Base-by-base conservation (phyloP, 768 basidiomycete genomes). In the Tulasnella sp. region DNA sequence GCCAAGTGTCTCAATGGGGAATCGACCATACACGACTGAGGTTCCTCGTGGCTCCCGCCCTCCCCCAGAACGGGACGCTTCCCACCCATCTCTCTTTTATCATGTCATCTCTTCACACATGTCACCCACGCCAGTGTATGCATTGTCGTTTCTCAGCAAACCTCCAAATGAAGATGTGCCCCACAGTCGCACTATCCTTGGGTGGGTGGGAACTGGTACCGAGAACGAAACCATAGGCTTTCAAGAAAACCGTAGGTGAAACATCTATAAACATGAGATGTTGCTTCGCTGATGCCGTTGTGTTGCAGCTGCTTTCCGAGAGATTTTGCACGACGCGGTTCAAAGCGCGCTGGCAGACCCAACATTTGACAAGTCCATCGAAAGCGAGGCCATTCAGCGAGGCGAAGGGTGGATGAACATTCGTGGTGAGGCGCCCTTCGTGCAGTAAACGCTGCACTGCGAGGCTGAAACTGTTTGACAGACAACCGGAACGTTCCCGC, bases 331-430 rank as follows among this genome's bases (percentile, higher is more conserved):
- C 62, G 68, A 77, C 51, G 77, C 77, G 8, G 70, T 88, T 14
- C 73, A 74, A 49, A 67, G 70, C 23, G 80, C 74, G 17, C 70
- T 88, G 4, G 64, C 62, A 17, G 77, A 84, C 42, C 74, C 73
- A 8, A 70, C 75, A 1, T 37, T 52, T 0, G 87, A 90, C 62
- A 81, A 84, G 2, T 70, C 84, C 2, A 81, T 81, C 72, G 74
- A 65, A 4, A 80, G 80, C 56, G 77, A 75, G 5, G 87, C 86
- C 8, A 66, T 75, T 29, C 84, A 85, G 63, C 68, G 80, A 2
- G 77, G 77, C 59, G 68, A 78, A 17, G 87, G 87, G n/a, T 90
- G 87, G 87, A 84, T 90, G 83, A 87, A 90, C 65, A 81, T 90
- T 43, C 78, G 87, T 41, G 77, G 76, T 76, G 40, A 14, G 31